Percentiles rank a stretch among this genome's conserved stretches.
These are phyloP conservation scores for Alternaria incomplexa DNA, from an alignment of 2,329 filamentous ascomycete species.

Conservation along the genomic window DNA sequence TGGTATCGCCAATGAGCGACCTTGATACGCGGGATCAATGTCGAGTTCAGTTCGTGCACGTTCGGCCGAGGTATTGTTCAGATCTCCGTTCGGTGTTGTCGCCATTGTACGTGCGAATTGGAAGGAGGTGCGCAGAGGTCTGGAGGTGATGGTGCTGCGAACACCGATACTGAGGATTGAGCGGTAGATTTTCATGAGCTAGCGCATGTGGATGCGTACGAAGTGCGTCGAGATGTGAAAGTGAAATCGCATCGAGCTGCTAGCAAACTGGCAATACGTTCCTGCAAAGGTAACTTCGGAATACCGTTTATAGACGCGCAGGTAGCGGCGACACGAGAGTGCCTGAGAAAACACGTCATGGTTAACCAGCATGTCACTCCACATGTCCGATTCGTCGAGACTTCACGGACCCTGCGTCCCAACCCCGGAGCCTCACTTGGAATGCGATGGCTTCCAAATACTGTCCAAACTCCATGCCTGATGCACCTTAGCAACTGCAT, in stretches of 20 bases:
- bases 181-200: not conserved
- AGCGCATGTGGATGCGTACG: not conserved
- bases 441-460: not conserved
- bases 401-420: not conserved
- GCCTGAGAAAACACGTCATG: not conserved
- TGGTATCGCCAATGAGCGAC: slow-evolving; percentile 52
- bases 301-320: not conserved
- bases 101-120: not conserved
- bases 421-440: not conserved
- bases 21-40: slow-evolving; percentile 19
- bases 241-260: not conserved
- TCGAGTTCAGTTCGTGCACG: slow-evolving; percentile 17
- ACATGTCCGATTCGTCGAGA: not conserved
- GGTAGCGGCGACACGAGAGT: not conserved
- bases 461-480: not conserved
- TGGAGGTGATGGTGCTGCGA: not conserved
- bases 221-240: not conserved
- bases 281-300: not conserved
- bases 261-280: not conserved
- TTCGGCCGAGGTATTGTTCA: slow-evolving; percentile 33
- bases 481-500: not conserved
- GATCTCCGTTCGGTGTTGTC: slow-evolving; percentile 24
- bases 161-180: not conserved
- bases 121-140: not conserved
- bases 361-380: not conserved